phyloP scores from a whole-genome alignment of 2,329 filamentous ascomycete genomes.

The Emericellopsis atlantica region DNA sequence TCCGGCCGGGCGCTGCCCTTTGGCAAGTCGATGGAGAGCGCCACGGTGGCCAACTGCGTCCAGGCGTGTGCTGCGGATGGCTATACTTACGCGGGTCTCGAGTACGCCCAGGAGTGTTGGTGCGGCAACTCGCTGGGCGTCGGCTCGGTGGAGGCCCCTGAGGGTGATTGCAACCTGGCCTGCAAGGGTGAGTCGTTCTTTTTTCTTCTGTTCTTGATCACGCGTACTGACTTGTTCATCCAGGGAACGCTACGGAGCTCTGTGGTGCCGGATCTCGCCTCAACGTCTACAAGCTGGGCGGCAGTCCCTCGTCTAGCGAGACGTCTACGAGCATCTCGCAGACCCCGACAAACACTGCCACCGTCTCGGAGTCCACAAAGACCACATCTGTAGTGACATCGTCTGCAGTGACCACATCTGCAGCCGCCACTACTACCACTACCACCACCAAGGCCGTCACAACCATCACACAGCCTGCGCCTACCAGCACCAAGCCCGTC shows the following conservation, averaged over 20 bases:
- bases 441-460: slow-evolving; percentile 3
- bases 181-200: slow-evolving; percentile 14
- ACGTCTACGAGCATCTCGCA: neutral
- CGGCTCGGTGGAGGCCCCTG: slow-evolving; percentile 15
- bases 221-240: no score
- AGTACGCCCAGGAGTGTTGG: slow-evolving; percentile 28
- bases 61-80: slow-evolving; percentile 13
- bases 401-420: neutral
- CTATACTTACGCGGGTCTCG: slow-evolving; percentile 19
- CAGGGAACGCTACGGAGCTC: slow-evolving; percentile 19
- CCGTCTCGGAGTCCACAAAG: neutral
- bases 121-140: slow-evolving; percentile 16
- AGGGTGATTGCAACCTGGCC: slow-evolving; percentile 18
- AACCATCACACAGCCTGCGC: slow-evolving; percentile 4
- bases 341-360: neutral
- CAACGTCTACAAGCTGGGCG: slow-evolving; percentile 18
- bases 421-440: neutral
- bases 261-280: slow-evolving; percentile 21
- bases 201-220: neutral
- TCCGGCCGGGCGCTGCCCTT: slow-evolving; percentile 17
- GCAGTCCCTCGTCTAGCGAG: neutral
- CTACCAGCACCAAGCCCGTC: slow-evolving; percentile 10
- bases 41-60: slow-evolving; percentile 20
- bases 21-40: slow-evolving; percentile 8
- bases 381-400: neutral